phyloP scores from a whole-genome alignment of 2,329 filamentous ascomycete genomes.

The Fusarium miscanthi region DNA sequence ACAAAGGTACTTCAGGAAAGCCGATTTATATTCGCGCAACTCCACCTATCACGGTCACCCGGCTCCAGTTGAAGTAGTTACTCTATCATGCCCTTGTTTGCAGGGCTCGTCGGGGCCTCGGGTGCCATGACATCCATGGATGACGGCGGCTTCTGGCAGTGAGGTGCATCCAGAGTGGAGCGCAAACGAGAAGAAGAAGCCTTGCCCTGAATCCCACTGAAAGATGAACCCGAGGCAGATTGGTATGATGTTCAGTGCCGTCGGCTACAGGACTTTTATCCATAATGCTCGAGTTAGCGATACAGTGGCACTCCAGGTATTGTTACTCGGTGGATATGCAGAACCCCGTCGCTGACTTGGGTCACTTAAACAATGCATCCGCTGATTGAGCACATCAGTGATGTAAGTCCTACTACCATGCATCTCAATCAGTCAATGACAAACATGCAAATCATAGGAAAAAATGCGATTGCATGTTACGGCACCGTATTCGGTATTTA shows the following conservation, averaged over 20 bases:
- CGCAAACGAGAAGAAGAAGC: not conserved
- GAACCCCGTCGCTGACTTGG: not conserved
- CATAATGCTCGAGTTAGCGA: constrained; percentile 18
- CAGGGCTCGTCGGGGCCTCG: constrained; percentile 19
- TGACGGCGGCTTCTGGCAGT: constrained; percentile 16
- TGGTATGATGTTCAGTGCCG: not conserved
- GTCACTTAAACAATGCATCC: constrained; percentile 1
- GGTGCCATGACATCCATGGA: constrained; percentile 17
- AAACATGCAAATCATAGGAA: not conserved
- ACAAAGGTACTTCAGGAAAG: constrained; percentile 23
- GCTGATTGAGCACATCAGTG: not conserved
- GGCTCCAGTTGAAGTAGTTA: constrained; percentile 18
- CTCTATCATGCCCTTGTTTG: not conserved
- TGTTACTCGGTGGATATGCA: not conserved
- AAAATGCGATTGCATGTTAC: not conserved
- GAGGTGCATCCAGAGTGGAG: constrained; percentile 2
- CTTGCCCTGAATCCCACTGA: constrained; percentile 32
- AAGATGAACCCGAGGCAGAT: constrained; percentile 5
- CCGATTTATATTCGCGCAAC: constrained; percentile 53
- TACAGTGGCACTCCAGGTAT: not conserved
- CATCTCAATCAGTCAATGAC: constrained; percentile 13
- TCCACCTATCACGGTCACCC: constrained; percentile 45
- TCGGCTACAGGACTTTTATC: not conserved
- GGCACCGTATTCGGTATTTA: not conserved
- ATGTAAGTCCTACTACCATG: not conserved